These are phyloP conservation scores for Brassica hybrid DNA, from an alignment of 441 rosid genomes.

Conservation along the genomic window DNA sequence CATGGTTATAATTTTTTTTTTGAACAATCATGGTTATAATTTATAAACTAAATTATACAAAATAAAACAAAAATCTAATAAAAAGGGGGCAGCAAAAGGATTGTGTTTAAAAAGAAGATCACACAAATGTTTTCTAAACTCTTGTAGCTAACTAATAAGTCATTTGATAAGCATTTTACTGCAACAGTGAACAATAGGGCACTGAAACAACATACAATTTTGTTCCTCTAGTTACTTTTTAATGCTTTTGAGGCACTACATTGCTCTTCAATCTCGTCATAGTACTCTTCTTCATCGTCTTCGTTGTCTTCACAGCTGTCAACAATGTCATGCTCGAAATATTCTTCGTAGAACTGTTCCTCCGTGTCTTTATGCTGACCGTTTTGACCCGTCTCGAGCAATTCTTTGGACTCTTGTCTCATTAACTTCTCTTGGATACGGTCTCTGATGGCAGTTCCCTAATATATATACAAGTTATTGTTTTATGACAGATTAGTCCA, in stretches of 20 bases:
- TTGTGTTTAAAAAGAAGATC: background rate
- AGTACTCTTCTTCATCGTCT: constrained; percentile 48
- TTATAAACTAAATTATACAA: background rate
- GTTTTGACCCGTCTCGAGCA: constrained; percentile 45
- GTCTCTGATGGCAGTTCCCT: constrained; percentile 88
- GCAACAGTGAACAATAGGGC: background rate
- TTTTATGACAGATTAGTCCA: background rate
- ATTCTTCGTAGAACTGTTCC: constrained; percentile 50
- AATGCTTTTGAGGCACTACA: constrained; percentile 3
- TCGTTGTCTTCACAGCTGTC: constrained; percentile 39
- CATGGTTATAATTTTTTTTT: no score
- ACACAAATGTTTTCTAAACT: background rate
- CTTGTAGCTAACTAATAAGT: background rate
- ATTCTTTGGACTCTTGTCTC: constrained; percentile 49
- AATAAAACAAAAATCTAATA: background rate
- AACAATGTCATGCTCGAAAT: constrained; percentile 41
- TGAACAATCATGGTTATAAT: no score
- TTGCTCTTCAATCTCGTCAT: constrained; percentile 37
- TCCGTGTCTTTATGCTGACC: constrained; percentile 48
- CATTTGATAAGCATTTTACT: background rate
- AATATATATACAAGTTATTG: constrained; percentile 10
- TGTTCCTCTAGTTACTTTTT: constrained; percentile 12
- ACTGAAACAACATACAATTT: background rate
- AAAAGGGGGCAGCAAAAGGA: background rate
- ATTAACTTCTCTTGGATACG: constrained; percentile 69